Percentiles rank a stretch among this genome's conserved stretches.
phyloP scores from a whole-genome alignment of 2,329 filamentous ascomycete genomes.

The Neospermospora avenae region DNA sequence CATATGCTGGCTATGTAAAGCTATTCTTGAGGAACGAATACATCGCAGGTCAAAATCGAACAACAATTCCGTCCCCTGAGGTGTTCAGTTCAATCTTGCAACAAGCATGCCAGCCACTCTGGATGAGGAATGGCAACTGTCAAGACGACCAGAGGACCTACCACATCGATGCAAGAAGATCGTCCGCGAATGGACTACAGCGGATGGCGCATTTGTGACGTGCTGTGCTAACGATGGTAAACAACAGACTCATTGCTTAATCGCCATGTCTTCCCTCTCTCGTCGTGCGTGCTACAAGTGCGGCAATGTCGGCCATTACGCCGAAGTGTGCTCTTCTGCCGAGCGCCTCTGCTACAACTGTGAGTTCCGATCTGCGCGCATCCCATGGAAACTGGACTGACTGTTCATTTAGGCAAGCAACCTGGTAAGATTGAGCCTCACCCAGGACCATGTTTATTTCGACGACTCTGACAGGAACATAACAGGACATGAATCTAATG shows the following conservation, averaged over 20 bases:
- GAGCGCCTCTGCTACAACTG: conserved; percentile 99
- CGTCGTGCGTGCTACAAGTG: conserved; percentile 72
- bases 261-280: conserved; percentile 71
- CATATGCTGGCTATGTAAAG: conserved; percentile 33
- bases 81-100: conserved; percentile 11
- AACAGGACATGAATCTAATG: conserved; percentile 90
- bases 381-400: conserved; percentile 8
- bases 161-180: conserved; percentile 37
- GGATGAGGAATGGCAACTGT: conserved; percentile 35
- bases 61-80: conserved; percentile 7
- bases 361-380: conserved; percentile 44
- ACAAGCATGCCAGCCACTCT: conserved; percentile 33
- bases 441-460: neutral
- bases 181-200: conserved; percentile 32
- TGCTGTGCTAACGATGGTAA: conserved; percentile 38
- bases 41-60: conserved; percentile 23
- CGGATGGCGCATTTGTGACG: conserved; percentile 35
- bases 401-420: conserved; percentile 63
- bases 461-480: conserved; percentile 18
- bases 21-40: conserved; percentile 17
- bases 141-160: conserved; percentile 29
- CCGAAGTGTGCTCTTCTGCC: conserved; percentile 93
- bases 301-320: conserved; percentile 77
- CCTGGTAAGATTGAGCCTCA: conserved; percentile 51
- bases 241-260: conserved; percentile 34